Conservation (phyloP, 768 basidiomycete genomes). For the Candolleomyces aberdarensis region DNA sequence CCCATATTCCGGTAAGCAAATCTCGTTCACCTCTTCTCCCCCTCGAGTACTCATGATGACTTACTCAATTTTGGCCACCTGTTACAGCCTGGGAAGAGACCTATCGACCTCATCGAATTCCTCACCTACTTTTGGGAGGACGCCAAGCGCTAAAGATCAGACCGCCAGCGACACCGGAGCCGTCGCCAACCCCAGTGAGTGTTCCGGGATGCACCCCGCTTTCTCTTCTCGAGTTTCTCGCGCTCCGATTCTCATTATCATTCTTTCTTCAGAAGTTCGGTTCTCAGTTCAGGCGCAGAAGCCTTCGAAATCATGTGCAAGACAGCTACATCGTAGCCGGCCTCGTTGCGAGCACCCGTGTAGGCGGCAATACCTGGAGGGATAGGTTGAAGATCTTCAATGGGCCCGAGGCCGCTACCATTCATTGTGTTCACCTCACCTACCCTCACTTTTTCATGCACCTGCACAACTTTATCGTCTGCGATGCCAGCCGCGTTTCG, state of each 20-base stretch:
- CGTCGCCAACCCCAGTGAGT: constrained; percentile 79
- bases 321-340: constrained; percentile 75
- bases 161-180: constrained; percentile 74
- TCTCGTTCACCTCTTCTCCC: not conserved
- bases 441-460: constrained; percentile 75
- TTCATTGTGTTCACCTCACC: constrained; percentile 82
- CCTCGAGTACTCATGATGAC: not conserved
- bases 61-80: not conserved
- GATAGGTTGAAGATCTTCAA: constrained; percentile 56
- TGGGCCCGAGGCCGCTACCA: constrained; percentile 82
- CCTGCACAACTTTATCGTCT: constrained; percentile 87
- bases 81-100: constrained; percentile 66
- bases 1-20: constrained; percentile 64
- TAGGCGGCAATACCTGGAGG: not conserved
- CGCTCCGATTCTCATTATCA: no score
- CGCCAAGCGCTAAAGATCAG: constrained; percentile 77
- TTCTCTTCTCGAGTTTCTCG: no score
- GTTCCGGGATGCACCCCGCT: not conserved
- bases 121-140: constrained; percentile 83
- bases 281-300: constrained; percentile 57
- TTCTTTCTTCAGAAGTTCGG: no score
- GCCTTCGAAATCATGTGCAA: constrained; percentile 83
- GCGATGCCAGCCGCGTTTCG: constrained; percentile 88
- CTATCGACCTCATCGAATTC: constrained; percentile 83
- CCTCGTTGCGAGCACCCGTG: constrained; percentile 60